Evolutionary conservation across 2,329 filamentous ascomycete genomes (phyloP), one percentile per base, ranked within the genome.

Genomic region (Hypoxylon sp.): DNA sequence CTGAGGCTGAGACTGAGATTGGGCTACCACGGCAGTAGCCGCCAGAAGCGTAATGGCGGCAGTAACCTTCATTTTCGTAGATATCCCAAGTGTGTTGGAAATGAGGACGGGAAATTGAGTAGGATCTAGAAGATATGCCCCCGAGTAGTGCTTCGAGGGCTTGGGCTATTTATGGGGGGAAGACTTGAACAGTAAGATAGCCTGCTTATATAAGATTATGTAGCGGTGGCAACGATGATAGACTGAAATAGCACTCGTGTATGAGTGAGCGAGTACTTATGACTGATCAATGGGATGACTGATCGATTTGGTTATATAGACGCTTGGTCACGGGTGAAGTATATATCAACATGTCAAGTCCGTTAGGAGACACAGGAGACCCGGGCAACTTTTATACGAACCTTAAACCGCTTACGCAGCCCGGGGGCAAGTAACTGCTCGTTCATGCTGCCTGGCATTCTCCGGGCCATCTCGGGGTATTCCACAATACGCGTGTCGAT

Each of bases 41-140:
- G 64, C 66, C 5, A 73, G 13, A 35, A 73, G 29, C 17, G 62
- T 61, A 15, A 75, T 11, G 29, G 61, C 58, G 24, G 60, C 47
- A n/a, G 48, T 56, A 35, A 50, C 46, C 71, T 72, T 74, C 74
- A 76, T 75, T 6, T 55, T 73, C 54, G 32, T 48, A 13, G 24
- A 31, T 47, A 24, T 31, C 24, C 32, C 29, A 6, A 51, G 47
- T n/a, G 21, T 56, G 17, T 35, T 35, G 6, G 52, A 19, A 53
- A 48, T 11, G 42, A 13, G 8, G 35, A 13, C 7, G 27, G 47
- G 37, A 32, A 27, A n/a, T 44, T 21, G 37, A 48, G 21, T 39
- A 54, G 32, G 11, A 17, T 17, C 17, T 44, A 17, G 37, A 21
- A 7, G 19, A 21, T 44, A 21, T 44, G 17, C 17, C 3, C 35